Evolutionary conservation across 345 rosid species (phyloP).

Genomic region (Hibiscus trionum): DNA sequence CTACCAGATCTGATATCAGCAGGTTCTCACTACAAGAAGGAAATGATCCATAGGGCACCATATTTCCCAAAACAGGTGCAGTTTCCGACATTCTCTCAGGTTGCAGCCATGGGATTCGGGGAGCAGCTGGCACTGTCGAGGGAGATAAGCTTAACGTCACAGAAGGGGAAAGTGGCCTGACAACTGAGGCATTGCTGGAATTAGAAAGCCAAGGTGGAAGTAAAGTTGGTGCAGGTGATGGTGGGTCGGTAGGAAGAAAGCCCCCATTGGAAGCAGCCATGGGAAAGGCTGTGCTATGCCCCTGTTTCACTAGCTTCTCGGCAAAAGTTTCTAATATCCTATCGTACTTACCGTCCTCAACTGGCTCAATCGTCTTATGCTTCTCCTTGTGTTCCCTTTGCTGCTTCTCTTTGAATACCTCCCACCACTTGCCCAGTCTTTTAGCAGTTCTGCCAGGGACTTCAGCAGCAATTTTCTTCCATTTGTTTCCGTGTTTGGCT

Average conservation of each 20-base stretch:
- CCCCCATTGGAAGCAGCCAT: constrained; percentile 79
- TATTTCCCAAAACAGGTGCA: constrained; percentile 38
- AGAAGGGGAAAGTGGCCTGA: constrained; percentile 64
- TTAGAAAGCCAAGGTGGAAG: constrained; percentile 90
- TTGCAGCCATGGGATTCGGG: constrained; percentile 85
- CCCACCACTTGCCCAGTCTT: constrained; percentile 99
- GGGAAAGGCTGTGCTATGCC: constrained; percentile 40
- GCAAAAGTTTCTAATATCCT: constrained; percentile 86
- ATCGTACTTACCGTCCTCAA: constrained; percentile 88
- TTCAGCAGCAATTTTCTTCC: constrained; percentile 99
- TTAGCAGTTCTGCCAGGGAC: constrained; percentile 94
- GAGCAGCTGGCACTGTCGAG: constrained; percentile 57
- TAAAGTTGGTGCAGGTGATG: constrained; percentile 37
- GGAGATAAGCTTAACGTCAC: constrained; percentile 79
- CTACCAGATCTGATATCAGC: constrained; percentile 62
- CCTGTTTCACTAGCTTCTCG: constrained; percentile 81
- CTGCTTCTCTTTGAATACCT: constrained; percentile 93
- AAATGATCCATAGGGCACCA: constrained; percentile 32
- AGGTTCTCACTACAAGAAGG: constrained; percentile 47
- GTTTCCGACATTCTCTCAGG: constrained; percentile 49
- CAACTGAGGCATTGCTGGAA: constrained; percentile 42
- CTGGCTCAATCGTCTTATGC: constrained; percentile 52
- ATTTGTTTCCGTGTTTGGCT: constrained; percentile 95
- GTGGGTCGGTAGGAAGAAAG: constrained; percentile 50
- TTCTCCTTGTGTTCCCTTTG: constrained; percentile 83